Evolutionary conservation across 179 eudicot species (phyloP), one percentile per base, ranked within the genome.

Genomic region (Gypsophila paniculata): DNA sequence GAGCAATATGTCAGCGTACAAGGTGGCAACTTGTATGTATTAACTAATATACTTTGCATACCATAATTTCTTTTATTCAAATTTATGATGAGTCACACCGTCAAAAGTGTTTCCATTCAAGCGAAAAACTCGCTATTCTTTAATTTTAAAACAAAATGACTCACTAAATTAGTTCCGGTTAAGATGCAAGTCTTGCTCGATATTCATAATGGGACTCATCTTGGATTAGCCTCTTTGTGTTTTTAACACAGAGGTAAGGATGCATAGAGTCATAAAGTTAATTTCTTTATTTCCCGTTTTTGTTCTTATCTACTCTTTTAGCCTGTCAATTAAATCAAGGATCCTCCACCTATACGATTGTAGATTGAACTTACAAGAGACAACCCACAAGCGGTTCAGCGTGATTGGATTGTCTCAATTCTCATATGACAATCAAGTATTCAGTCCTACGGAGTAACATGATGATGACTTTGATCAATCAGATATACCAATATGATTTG

Each of bases 401-500:
- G 34, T 58, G 34, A 58, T 58, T 58, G 62, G 62, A n/a, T 22
- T 23, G 62, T 58, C 62, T 44, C 11, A 44, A 44, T 11, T 44
- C 49, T 44, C 49, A 22, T n/a, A n/a, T 26, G 63, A 25, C 34
- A 59, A 59, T 57, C 13, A 23, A 9, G 62, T 15, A 10, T 58
- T 58, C 3, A 58, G 34, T 23, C 23, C 1, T 29, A 29, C 8
- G 46, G 8, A 42, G 14, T 17, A 14, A 60, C 18, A 60, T 2
- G 18, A 15, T 60, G 15, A 60, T 60, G 19, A 13, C 39, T 14
- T 5, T 14, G 15, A 14, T 29, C 19, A 60, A 60, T 13, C 2
- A 15, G 52, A 46, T 46, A 69, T 44, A 6, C 1, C 52, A 4
- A 0, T 0, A 46, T 46, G 9, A 46, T 11, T 44, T 10, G 10